Base-by-base conservation (phyloP, 31 red algal genomes). In the Odonthalia washingtoniensis region DNA sequence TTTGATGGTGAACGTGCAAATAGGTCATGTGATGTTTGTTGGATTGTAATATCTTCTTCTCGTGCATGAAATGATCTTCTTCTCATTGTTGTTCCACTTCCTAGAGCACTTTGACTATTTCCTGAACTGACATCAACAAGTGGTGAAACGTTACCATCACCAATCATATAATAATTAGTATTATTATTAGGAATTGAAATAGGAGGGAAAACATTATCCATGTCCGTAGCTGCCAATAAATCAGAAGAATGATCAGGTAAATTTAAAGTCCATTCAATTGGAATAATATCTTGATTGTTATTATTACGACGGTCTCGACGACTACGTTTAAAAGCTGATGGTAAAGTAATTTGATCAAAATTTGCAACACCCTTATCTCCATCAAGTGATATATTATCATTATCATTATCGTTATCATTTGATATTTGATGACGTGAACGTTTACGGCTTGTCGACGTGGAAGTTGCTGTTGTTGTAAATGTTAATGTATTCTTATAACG, bases 31-130 rank as follows among this genome's bases (percentile, higher is more conserved):
- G n/a, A n/a, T n/a, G n/a, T n/a, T n/a, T n/a, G n/a, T n/a, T n/a
- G n/a, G n/a, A n/a, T n/a, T n/a, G n/a, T n/a, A 30, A 90, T 90
- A 49, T 90, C 87, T 40, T 90, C 74, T 26, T 90, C 87, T 40
- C 87, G 40, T 1, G 87, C 87, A 21, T 57, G 49, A n/a, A n/a
- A n/a, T n/a, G n/a, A n/a, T n/a, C n/a, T n/a, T n/a, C n/a, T n/a
- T n/a, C n/a, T n/a, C n/a, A n/a, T n/a, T n/a, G n/a, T n/a, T n/a
- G n/a, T n/a, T n/a, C n/a, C n/a, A n/a, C n/a, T n/a, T n/a, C n/a
- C n/a, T n/a, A n/a, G n/a, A n/a, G n/a, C n/a, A n/a, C n/a, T n/a
- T n/a, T n/a, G n/a, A n/a, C n/a, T n/a, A 32, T 39, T 52, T 6
- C 49, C 46, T 12, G 46, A 57, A 9, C 17, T 24, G 28, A 65